Conservation (phyloP, 257 asterid genomes). For the Misopates orontium region DNA sequence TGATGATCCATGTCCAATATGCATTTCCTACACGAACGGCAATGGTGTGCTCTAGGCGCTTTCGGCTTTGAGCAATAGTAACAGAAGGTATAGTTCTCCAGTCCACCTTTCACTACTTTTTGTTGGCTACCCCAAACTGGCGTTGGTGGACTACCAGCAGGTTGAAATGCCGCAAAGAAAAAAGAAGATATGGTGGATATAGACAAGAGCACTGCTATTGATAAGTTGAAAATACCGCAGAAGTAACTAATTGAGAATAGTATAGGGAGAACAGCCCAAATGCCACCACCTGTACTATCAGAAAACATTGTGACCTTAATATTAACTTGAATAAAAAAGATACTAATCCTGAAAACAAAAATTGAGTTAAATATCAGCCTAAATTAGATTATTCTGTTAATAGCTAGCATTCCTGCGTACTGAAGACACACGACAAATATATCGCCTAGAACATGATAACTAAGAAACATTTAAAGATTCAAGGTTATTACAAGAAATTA, state of each 20-base stretch:
- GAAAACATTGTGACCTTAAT: conserved; percentile 19
- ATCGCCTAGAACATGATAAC: background rate
- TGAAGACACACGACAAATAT: conserved; percentile 5
- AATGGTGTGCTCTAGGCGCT: conserved; percentile 80
- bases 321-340: conserved; percentile 19
- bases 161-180: conserved; percentile 61
- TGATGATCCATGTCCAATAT: conserved; percentile 95
- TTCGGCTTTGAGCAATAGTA: conserved; percentile 79
- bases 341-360: conserved; percentile 13
- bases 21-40: conserved; percentile 85
- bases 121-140: conserved; percentile 93
- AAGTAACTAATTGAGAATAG: conserved; percentile 55
- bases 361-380: background rate
- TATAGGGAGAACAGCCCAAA: conserved; percentile 81
- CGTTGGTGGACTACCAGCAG: conserved; percentile 78
- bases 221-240: conserved; percentile 51
- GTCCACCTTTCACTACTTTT: conserved; percentile 82
- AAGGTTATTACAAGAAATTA: conserved; percentile 12
- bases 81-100: conserved; percentile 76
- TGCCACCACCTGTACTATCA: conserved; percentile 71
- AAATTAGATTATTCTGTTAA: background rate
- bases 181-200: conserved; percentile 59
- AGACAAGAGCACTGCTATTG: conserved; percentile 47
- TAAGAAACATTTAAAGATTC: no score
- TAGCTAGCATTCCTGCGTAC: background rate